These are phyloP conservation scores for Penicillium atrosanguineum DNA, from an alignment of 495 filamentous ascomycete genomes.

Conservation along the genomic window DNA sequence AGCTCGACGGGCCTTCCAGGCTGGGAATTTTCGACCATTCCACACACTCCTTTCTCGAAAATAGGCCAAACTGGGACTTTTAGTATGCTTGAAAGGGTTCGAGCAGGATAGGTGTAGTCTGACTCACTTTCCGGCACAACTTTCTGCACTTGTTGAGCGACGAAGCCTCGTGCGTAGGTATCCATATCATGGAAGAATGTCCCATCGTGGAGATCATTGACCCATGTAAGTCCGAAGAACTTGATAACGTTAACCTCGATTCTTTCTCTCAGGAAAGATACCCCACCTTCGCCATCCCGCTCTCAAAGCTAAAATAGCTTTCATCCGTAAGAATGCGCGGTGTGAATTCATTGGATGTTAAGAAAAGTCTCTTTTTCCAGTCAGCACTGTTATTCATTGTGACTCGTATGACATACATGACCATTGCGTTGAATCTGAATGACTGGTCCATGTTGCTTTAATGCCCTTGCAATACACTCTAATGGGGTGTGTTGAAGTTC, in stretches of 20 bases:
- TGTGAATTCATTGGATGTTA: background rate
- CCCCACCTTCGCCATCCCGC: background rate
- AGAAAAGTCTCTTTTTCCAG: background rate
- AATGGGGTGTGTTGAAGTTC: background rate
- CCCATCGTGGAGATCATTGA: background rate
- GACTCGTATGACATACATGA: background rate
- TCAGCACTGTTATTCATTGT: background rate
- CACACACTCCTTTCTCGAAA: background rate
- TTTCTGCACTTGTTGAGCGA: background rate
- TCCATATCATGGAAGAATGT: background rate
- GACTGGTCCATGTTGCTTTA: background rate
- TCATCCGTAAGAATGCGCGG: background rate
- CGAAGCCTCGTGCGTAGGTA: background rate
- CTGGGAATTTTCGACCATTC: background rate
- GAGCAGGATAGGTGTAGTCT: too few relatives aligned
- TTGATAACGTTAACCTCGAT: background rate
- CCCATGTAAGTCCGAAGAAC: background rate
- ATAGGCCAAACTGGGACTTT: background rate
- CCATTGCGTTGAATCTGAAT: background rate
- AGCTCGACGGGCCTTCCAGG: background rate
- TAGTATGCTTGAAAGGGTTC: background rate
- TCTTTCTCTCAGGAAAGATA: background rate
- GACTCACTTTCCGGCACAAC: background rate
- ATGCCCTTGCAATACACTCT: background rate
- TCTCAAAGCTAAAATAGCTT: background rate